Evolutionary conservation across 2,329 filamentous ascomycete genomes (phyloP), one percentile per base, ranked within the genome.

Genomic region (Pestalotiopsis sp.): DNA sequence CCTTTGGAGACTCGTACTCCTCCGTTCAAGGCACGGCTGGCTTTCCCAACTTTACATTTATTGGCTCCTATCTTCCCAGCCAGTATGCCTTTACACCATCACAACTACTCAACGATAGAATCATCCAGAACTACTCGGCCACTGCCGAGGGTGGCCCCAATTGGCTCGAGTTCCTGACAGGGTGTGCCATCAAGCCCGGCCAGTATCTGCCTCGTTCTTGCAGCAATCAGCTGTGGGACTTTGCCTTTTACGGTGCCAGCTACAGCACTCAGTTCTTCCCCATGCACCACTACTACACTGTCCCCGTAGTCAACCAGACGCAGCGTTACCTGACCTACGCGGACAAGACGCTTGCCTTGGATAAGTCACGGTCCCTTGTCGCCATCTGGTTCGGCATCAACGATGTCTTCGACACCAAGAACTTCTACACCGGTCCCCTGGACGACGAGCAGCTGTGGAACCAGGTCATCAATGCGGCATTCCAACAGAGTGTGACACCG

Each of bases 301-400:
- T 86, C 12, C 80, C 80, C 1, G 77, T 87, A 17, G 81, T 82
- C 62, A 82, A 84, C 56, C 86, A 88, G 70, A 80, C 86, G 3
- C 72, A 77, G 4, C 83, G 86, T 69, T 88, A 83, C 74, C 72
- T 78, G 3, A 70, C 72, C 1, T 86, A 85, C 67, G 85, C 77
- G 11, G 75, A 83, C 58, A 78, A 78, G 0, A 78, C 80, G 7
- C 77, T 85, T 3, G 60, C 27, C 5, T 45, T 69, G 7, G 59
- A 64, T 36, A 63, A 58, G 23, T 63, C 17, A 0, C 71, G 80
- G 11, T 77, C 81, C 1, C 74, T 87, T 2, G 78, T 85, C 0
- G 82, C 83, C 2, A 74, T 87, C 49, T 89, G 84, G 83, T 89
- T 88, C 61, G 87, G 85, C 1, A 81, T 88, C 68, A 89, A 88